Conservation (phyloP, 2,329 filamentous ascomycete genomes). For the Dissoconium aciculare region DNA sequence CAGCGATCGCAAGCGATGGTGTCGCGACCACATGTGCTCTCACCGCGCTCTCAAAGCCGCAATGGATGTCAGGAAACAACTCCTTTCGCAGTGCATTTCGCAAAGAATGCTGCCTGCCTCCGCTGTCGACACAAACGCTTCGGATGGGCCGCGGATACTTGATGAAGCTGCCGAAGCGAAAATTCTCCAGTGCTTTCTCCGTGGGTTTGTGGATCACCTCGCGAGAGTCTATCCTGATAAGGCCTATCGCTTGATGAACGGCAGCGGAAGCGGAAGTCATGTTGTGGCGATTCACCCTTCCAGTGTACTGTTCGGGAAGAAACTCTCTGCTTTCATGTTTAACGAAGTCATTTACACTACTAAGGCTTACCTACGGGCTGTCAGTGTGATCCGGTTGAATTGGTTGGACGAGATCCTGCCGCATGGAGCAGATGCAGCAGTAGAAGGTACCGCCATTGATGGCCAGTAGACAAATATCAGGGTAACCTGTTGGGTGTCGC, state of each 20-base stretch:
- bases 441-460: too few species aligned
- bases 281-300: constrained; percentile 48
- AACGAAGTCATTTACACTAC: constrained; percentile 53
- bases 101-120: constrained; percentile 8
- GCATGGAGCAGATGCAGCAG: too few species aligned
- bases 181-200: constrained; percentile 43
- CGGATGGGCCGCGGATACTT: constrained; percentile 1
- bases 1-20: constrained; percentile 45
- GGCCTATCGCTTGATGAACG: constrained; percentile 43
- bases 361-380: constrained; percentile 46
- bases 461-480: too few species aligned
- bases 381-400: constrained; percentile 46
- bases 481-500: too few species aligned
- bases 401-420: constrained; percentile 44
- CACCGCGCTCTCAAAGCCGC: constrained; percentile 52
- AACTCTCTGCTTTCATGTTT: constrained; percentile 48
- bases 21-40: constrained; percentile 42
- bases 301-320: constrained; percentile 44
- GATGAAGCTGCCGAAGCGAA: constrained; percentile 33
- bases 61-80: constrained; percentile 50
- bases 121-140: constrained; percentile 10
- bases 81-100: constrained; percentile 38
- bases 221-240: constrained; percentile 44
- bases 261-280: constrained; percentile 25
- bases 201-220: constrained; percentile 46